phyloP scores from a whole-genome alignment of 2,329 filamentous ascomycete species.

The Truncatella angustata region DNA sequence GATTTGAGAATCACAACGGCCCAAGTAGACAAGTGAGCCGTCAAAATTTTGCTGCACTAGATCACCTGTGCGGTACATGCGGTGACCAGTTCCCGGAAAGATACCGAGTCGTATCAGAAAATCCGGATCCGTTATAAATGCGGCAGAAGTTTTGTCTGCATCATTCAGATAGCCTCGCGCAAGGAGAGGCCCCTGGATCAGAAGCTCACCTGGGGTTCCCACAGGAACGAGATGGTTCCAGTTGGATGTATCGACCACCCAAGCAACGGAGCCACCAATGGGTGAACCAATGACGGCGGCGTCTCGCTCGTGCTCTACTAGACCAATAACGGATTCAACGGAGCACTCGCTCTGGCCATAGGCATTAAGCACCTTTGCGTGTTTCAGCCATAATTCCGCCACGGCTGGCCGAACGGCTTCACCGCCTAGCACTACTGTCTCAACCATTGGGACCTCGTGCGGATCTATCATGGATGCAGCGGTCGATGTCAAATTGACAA shows the following conservation, averaged over 20 bases:
- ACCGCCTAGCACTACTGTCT: conserved; percentile 1
- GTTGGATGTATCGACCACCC: conserved; percentile 10
- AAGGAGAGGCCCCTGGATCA: conserved; percentile 14
- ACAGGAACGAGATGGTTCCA: conserved; percentile 12
- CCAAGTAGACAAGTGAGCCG: conserved; percentile 6
- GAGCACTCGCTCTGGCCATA: conserved; percentile 4
- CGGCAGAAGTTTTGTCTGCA: conserved; percentile 13
- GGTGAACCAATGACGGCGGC: conserved; percentile 1
- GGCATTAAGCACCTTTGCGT: neutral
- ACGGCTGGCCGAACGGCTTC: conserved; percentile 1
- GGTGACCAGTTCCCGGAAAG: too few relatives aligned
- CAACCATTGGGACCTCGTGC: neutral
- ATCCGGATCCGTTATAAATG: conserved; percentile 26
- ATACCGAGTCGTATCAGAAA: too few relatives aligned
- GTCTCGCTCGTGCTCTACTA: neutral
- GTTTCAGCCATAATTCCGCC: neutral
- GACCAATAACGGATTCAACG: neutral
- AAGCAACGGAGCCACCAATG: conserved; percentile 6
- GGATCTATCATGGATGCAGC: neutral
- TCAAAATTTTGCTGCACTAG: conserved; percentile 4
- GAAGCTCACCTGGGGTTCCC: conserved; percentile 15
- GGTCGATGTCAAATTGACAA: neutral
- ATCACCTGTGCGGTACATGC: conserved; percentile 8
- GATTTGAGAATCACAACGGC: conserved; percentile 27
- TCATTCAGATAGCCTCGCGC: conserved; percentile 30